A percentile compares a stretch with the other conserved stretches of the same genome.
phyloP scores from a whole-genome alignment of 441 rosid species.

The Erodium texanum region DNA sequence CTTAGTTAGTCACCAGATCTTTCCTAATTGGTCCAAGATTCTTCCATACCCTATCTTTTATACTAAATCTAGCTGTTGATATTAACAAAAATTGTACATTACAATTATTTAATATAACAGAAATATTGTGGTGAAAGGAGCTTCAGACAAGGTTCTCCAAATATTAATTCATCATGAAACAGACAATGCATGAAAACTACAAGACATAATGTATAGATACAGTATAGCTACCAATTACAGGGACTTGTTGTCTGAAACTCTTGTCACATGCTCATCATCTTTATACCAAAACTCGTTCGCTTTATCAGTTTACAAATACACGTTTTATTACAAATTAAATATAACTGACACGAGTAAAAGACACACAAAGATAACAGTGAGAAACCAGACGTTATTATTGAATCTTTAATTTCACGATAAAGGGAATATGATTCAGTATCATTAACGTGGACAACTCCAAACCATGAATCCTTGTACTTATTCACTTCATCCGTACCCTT shows the following conservation, averaged over 20 bases:
- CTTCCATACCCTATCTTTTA: neutral
- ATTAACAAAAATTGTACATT: too few species aligned
- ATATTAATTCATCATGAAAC: neutral
- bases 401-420: too few species aligned
- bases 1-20: neutral
- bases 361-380: too few species aligned
- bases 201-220: neutral
- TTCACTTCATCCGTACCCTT: neutral
- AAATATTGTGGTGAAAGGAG: neutral
- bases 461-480: neutral
- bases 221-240: constrained; percentile 2
- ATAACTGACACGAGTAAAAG: too few species aligned
- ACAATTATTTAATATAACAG: too few species aligned
- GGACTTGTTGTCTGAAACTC: neutral
- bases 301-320: neutral
- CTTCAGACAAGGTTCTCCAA: too few species aligned
- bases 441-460: neutral
- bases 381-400: too few species aligned
- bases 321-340: too few species aligned
- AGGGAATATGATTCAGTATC: neutral
- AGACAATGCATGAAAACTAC: neutral
- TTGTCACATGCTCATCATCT: neutral
- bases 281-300: neutral
- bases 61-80: too few species aligned
- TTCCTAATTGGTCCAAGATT: neutral